A percentile compares a stretch with the other conserved stretches of the same genome.
phyloP scores from a whole-genome alignment of 176 grass and related monocot genomes.

The Aechmea fasciata region DNA sequence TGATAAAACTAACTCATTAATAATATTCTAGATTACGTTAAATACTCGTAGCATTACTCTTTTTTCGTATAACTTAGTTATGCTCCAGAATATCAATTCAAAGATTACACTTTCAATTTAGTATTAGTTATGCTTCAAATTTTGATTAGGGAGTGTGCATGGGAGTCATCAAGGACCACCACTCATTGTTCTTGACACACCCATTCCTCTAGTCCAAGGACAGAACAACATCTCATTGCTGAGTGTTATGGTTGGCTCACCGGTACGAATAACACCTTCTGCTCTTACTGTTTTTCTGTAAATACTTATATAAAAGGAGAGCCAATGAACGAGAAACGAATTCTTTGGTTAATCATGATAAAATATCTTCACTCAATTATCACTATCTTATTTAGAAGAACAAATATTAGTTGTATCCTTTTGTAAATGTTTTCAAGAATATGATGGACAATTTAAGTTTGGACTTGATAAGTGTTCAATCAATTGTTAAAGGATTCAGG shows the following conservation, averaged over 20 bases:
- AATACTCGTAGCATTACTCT: no score
- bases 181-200: conserved; percentile 29
- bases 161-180: conserved; percentile 38
- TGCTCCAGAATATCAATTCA: background rate
- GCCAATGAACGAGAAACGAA: no score
- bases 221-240: conserved; percentile 72
- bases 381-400: no score
- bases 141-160: conserved; percentile 49
- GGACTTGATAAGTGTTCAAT: conserved; percentile 8
- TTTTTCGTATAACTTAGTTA: background rate
- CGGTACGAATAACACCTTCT: conserved; percentile 42
- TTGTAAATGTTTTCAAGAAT: no score
- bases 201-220: conserved; percentile 41
- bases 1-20: no score
- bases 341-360: no score
- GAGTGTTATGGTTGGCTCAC: conserved; percentile 90
- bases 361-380: no score
- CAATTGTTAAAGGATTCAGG: conserved; percentile 52
- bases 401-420: no score
- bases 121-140: conserved; percentile 7
- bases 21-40: no score
- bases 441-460: background rate
- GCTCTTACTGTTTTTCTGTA: background rate
- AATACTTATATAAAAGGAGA: no score
- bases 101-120: background rate